phyloP scores from a whole-genome alignment of 1,284 basidiomycete genomes.

The Pseudozyma sp. region DNA sequence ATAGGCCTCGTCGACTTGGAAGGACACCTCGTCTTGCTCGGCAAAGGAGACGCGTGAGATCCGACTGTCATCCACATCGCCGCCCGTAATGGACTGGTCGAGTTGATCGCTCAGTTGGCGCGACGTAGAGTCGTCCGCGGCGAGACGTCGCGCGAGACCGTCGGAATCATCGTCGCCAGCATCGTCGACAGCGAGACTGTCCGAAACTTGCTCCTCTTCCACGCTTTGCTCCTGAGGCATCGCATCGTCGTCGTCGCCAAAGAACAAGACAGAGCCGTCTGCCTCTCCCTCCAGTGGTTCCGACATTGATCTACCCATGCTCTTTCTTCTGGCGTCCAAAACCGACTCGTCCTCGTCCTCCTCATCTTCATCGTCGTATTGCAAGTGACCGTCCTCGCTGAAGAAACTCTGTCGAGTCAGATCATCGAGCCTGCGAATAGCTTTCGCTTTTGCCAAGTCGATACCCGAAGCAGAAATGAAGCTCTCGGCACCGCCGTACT shows the following conservation, averaged over 20 bases:
- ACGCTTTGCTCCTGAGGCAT: constrained; percentile 14
- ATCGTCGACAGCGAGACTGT: constrained; percentile 34
- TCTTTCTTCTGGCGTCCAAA: constrained; percentile 11
- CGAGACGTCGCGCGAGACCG: constrained; percentile 20
- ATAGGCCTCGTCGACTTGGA: constrained; percentile 31
- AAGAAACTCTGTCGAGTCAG: constrained; percentile 46
- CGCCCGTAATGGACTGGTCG: constrained; percentile 12
- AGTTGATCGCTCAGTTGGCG: not conserved
- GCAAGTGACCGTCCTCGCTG: constrained; percentile 34
- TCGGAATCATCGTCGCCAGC: constrained; percentile 37
- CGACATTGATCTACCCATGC: constrained; percentile 28
- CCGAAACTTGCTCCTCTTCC: constrained; percentile 34
- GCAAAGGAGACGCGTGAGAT: constrained; percentile 34
- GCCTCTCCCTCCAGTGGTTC: constrained; percentile 41
- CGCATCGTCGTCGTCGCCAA: constrained; percentile 30
- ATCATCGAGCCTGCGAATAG: constrained; percentile 43
- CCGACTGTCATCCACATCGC: constrained; percentile 17
- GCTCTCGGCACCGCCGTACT: constrained; percentile 16
- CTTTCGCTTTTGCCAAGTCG: constrained; percentile 22
- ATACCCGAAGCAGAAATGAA: constrained; percentile 34
- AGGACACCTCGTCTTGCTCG: constrained; percentile 31
- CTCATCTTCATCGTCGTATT: constrained; percentile 30
- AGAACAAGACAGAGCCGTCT: constrained; percentile 37
- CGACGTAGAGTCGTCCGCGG: constrained; percentile 13
- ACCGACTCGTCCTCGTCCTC: constrained; percentile 9